phyloP scores from a whole-genome alignment of 1,284 basidiomycete species.

The Trichosporon sp. region DNA sequence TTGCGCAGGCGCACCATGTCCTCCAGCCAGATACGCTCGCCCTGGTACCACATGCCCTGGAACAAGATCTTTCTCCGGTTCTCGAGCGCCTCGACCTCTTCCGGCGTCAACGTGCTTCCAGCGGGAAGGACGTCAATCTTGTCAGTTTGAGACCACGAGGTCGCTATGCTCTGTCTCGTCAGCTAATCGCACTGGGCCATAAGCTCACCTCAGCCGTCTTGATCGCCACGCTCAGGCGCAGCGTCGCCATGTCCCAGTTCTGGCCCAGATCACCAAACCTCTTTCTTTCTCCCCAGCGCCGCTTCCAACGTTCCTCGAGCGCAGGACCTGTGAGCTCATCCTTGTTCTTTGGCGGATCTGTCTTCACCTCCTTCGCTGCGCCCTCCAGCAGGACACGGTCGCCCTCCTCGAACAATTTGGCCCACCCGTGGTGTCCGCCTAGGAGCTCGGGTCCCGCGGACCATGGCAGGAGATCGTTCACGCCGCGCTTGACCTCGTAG shows the following conservation, averaged over 20 bases:
- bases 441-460: constrained; percentile 26
- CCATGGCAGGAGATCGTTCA: constrained; percentile 33
- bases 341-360: constrained; percentile 14
- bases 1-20: constrained; percentile 66
- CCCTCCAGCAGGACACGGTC: constrained; percentile 25
- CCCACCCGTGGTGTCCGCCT: constrained; percentile 30
- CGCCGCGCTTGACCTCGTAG: constrained; percentile 21
- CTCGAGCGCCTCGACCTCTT: constrained; percentile 26
- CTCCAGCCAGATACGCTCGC: constrained; percentile 79
- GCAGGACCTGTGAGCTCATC: neutral
- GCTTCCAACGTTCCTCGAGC: constrained; percentile 24
- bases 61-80: constrained; percentile 29
- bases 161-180: constrained; percentile 25
- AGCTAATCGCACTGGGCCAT: neutral
- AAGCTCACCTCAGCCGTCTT: constrained; percentile 30
- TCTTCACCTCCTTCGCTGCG: constrained; percentile 19
- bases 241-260: constrained; percentile 26
- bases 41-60: constrained; percentile 81
- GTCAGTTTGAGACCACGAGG: constrained; percentile 40
- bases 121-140: constrained; percentile 25
- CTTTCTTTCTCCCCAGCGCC: constrained; percentile 27
- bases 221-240: constrained; percentile 31
- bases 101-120: constrained; percentile 9
- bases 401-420: constrained; percentile 24
- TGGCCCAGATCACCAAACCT: constrained; percentile 27